Conservation (phyloP, 306 rosid species). For the Ceratonia siliqua region DNA sequence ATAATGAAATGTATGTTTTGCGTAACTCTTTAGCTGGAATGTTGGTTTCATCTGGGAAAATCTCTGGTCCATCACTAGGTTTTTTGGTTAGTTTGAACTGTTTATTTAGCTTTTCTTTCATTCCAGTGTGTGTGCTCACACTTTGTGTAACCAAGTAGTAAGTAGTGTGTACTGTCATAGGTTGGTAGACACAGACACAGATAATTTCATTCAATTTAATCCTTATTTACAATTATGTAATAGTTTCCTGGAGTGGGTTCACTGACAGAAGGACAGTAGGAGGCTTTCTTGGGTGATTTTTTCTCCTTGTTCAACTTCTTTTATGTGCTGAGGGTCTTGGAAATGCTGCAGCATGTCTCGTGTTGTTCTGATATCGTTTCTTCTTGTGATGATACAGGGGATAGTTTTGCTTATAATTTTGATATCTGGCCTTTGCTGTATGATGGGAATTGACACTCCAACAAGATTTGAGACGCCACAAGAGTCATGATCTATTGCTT, state of each 20-base stretch:
- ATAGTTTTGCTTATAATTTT: slow-evolving; percentile 82
- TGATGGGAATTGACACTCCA: slow-evolving; percentile 99
- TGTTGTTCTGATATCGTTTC: slow-evolving; percentile 39
- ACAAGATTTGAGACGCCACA: slow-evolving; percentile 92
- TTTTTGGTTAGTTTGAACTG: background rate
- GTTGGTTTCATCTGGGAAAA: slow-evolving; percentile 1
- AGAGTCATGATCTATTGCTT: slow-evolving; percentile 59
- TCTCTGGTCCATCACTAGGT: background rate
- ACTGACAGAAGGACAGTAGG: background rate
- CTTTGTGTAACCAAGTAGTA: background rate
- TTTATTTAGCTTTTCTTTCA: background rate
- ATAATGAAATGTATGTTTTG: background rate
- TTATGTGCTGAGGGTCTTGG: slow-evolving; percentile 3
- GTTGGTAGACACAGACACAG: background rate
- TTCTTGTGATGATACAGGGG: slow-evolving; percentile 57
- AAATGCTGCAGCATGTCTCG: slow-evolving; percentile 3
- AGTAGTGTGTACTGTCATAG: background rate
- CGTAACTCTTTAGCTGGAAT: background rate
- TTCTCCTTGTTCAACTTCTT: background rate
- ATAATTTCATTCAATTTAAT: background rate
- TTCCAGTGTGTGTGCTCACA: background rate
- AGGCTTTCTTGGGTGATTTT: slow-evolving; percentile 4
- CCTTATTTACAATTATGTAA: slow-evolving; percentile 5
- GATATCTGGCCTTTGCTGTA: slow-evolving; percentile 92
- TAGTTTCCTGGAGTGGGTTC: slow-evolving; percentile 1